Base-by-base conservation (phyloP, 73 alveolate species). In the Uronychia setigera region DNA sequence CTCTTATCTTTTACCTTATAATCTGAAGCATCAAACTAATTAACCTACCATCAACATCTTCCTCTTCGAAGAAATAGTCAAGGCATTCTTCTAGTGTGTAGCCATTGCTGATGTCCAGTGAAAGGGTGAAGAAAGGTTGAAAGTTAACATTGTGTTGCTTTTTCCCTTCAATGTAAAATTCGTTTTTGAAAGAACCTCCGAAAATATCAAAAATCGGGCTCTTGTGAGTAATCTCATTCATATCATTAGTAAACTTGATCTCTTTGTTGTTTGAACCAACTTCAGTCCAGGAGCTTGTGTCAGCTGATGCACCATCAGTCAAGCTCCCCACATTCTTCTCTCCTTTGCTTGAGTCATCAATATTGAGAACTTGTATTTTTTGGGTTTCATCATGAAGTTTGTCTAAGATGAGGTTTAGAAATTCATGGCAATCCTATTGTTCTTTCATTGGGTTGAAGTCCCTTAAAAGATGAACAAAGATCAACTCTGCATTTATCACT, bases 371-470 rank as follows among this genome's bases (percentile, higher is more conserved):
- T 34, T 9, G 86, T 35, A 58, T 26, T 57, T 80, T 80, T 46
- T 46, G 32, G 31, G 80, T 29, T 27, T 83, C 89, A 27, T 88
- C 91, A 78, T 82, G 84, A 31, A 88, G 80, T 1, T 82, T 35
- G 60, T 88, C 94, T 0, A 88, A 83, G 32, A 88, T 26, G 29
- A 74, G 33, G 35, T 80, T 83, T 0, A 88, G 76, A 31, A 88
- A 88, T 35, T 88, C 94, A 58, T 88, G 94, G 74, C 90, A 88
- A 57, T 88, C 94, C 35, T 88, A 76, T 58, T 88, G 90, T 60
- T 35, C 78, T 25, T 75, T 32, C 30, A 82, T 31, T 1, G 94
- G 94, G 60, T 88, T 88, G 67, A 88, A 88, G 85, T 82, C 79
- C 60, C 31, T 28, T 28, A 81, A 33, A 1, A 82, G 32, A 27